Conservation (phyloP, 495 filamentous ascomycete genomes). For the Penicillium ucsense region DNA sequence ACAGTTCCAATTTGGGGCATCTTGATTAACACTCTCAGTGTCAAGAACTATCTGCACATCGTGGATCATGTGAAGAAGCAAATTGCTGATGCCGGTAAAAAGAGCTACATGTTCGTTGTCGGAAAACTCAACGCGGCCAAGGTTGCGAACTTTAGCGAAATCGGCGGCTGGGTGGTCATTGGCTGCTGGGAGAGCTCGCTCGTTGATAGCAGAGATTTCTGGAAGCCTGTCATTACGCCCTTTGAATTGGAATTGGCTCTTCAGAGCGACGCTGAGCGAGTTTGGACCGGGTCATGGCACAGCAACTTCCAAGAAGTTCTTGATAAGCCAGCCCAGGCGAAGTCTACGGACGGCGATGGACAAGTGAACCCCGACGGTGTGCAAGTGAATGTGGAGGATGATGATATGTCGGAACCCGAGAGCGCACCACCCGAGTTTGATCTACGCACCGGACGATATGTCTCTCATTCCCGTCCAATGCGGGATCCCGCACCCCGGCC, state of each 20-base stretch:
- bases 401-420: slow-evolving; percentile 49
- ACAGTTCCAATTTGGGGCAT: slow-evolving; percentile 82
- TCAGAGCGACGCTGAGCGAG: slow-evolving; percentile 54
- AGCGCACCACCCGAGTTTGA: slow-evolving; percentile 85
- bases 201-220: slow-evolving; percentile 77
- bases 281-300: slow-evolving; percentile 71
- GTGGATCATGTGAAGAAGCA: slow-evolving; percentile 58
- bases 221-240: slow-evolving; percentile 78
- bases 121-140: slow-evolving; percentile 95
- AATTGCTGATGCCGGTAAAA: slow-evolving; percentile 74
- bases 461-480: slow-evolving; percentile 79
- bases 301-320: slow-evolving; percentile 58
- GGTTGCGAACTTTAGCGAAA: slow-evolving; percentile 89
- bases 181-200: slow-evolving; percentile 97
- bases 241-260: slow-evolving; percentile 78
- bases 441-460: slow-evolving; percentile 75
- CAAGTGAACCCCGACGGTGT: slow-evolving; percentile 13
- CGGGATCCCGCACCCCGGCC: slow-evolving; percentile 27
- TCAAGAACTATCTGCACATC: slow-evolving; percentile 79
- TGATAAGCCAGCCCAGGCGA: slow-evolving; percentile 18
- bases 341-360: slow-evolving; percentile 11
- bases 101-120: slow-evolving; percentile 91
- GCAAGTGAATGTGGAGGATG: slow-evolving; percentile 17
- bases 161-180: slow-evolving; percentile 93
- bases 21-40: slow-evolving; percentile 86